Evolutionary conservation across 2,329 filamentous ascomycete genomes (phyloP).

Genomic region (Venturia pyrina): DNA sequence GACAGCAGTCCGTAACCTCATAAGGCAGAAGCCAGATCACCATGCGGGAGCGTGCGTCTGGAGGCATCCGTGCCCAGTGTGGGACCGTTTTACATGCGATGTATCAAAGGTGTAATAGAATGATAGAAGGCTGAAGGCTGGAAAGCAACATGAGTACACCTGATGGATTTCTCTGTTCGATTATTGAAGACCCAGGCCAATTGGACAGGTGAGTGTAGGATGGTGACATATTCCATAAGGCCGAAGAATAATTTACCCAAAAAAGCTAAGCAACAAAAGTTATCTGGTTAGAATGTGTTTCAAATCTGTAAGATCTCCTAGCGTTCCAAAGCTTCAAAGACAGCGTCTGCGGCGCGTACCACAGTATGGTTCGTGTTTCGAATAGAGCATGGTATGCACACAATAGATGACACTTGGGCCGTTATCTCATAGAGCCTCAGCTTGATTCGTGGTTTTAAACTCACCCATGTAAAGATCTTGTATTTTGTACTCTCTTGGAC

Average conservation of each 20-base stretch:
- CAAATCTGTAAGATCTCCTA: not conserved
- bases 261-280: not conserved
- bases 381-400: not conserved
- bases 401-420: not conserved
- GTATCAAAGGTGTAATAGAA: not conserved
- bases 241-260: not conserved
- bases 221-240: not conserved
- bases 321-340: not conserved
- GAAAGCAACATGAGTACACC: not conserved
- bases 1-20: not conserved
- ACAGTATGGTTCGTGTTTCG: not conserved
- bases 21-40: conserved; percentile 1
- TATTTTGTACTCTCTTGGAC: not conserved
- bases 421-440: not conserved
- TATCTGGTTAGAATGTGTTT: not conserved
- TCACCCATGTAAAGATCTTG: not conserved
- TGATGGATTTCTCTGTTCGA: not conserved
- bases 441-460: not conserved
- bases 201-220: not conserved
- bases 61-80: not conserved
- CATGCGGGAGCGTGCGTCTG: not conserved
- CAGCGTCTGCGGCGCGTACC: not conserved
- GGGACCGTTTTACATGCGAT: not conserved
- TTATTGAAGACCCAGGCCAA: not conserved
- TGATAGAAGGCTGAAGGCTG: not conserved